phyloP scores from a whole-genome alignment of 176 grass and related monocot species.

The Eleusine indica region DNA sequence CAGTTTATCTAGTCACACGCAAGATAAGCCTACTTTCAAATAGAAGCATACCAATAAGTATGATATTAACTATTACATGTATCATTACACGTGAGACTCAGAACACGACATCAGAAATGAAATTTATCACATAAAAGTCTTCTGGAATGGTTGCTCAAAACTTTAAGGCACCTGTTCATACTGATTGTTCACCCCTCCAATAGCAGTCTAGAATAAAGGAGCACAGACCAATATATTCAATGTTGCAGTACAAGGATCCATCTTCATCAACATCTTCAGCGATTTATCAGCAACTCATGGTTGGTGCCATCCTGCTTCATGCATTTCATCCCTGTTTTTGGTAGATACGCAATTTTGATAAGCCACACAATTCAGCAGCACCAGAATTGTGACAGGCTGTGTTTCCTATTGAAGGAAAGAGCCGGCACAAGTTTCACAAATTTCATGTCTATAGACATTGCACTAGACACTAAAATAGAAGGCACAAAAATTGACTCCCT shows the following conservation, averaged over 20 bases:
- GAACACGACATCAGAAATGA: too few species aligned
- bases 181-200: background rate
- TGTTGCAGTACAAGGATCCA: background rate
- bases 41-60: too few species aligned
- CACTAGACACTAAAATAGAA: background rate
- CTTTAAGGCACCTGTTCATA: too few species aligned
- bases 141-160: too few species aligned
- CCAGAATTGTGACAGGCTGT: background rate
- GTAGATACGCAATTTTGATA: background rate
- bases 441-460: background rate
- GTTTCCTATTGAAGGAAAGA: background rate
- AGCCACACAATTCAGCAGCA: background rate
- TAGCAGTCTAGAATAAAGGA: background rate
- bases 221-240: background rate
- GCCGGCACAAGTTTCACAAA: background rate
- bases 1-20: too few species aligned
- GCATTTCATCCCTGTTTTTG: background rate
- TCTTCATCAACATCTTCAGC: background rate
- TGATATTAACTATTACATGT: too few species aligned
- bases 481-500: background rate
- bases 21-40: too few species aligned
- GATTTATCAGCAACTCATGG: too few species aligned
- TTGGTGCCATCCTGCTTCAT: background rate
- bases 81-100: too few species aligned
- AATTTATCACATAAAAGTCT: too few species aligned